phyloP scores from a whole-genome alignment of 108 stramenopile species.

The Schizochytrium sp. region DNA sequence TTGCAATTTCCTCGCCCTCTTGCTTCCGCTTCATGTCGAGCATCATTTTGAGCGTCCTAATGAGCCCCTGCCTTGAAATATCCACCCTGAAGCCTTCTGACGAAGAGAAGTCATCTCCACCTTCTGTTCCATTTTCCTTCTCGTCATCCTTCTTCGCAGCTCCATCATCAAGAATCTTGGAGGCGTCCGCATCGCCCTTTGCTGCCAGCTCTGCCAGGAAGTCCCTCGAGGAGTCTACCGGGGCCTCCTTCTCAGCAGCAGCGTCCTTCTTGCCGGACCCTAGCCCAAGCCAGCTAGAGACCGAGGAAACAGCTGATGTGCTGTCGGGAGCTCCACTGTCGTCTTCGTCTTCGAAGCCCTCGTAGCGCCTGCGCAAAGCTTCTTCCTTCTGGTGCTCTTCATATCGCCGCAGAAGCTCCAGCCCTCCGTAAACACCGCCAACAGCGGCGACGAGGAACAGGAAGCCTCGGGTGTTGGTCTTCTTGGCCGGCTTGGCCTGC shows the following conservation, averaged over 20 bases:
- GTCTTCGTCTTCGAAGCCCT: background rate
- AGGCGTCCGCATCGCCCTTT: slow-evolving; percentile 30
- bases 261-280: background rate
- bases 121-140: background rate
- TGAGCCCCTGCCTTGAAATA: slow-evolving; percentile 22
- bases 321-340: too few species aligned
- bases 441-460: background rate
- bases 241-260: background rate
- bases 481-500: background rate
- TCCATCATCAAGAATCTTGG: slow-evolving; percentile 16
- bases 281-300: background rate
- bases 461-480: background rate
- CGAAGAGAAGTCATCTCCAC: background rate
- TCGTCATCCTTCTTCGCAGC: background rate
- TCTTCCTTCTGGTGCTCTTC: background rate
- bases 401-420: background rate
- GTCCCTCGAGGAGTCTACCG: background rate
- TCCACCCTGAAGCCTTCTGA: background rate
- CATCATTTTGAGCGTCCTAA: slow-evolving; percentile 29
- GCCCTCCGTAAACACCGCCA: background rate
- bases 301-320: too few species aligned
- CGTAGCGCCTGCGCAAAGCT: background rate
- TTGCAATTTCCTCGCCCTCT: slow-evolving; percentile 15
- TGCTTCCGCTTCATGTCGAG: slow-evolving; percentile 26
- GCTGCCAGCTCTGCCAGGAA: slow-evolving; percentile 27